Evolutionary conservation across 164 flowering plant genomes (phyloP), one percentile per base, ranked within the genome.

Genomic region (Piper longum): DNA sequence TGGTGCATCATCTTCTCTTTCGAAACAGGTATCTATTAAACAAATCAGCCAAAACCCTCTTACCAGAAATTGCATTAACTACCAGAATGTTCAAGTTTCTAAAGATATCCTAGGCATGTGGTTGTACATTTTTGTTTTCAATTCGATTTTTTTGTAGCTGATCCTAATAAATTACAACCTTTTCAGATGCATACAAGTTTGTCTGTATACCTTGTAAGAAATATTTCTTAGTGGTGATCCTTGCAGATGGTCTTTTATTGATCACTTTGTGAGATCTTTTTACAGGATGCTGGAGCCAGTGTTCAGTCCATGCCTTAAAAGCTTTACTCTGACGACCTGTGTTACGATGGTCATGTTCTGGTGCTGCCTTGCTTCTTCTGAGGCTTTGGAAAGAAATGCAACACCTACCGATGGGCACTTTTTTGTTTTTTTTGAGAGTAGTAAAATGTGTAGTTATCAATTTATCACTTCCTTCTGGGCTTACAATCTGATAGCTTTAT

Each of bases 11-110:
- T 77, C 82, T 40, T 68, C 66, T n/a, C 64, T 69, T 59, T 72
- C 77, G 43, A 68, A 76, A 54, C 80, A 79, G 82, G 85, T 81
- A 62, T 48, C 14, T 14, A 5, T 44, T 6, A 5, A 48, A 9
- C 14, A 48, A 48, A 12, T 48, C 12, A 48, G 52, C 14, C 52
- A 9, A 9, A 2, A 5, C 3, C 8, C 52, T 48, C 52, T 48
- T 6, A 48, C 2, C 52, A 1, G 52, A 48, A 48, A 2, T 48
- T 48, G 14, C 11, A 48, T 44, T 44, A 44, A 9, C 14, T 48
- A 48, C 14, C 14, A 48, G 8, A 48, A 48, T 12, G 14, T 5
- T 48, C 14, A 48, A 9, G 52, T 48, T 5, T 48, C 14, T 14
- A 48, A 48, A 48, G 52, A 48, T 48, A 14, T 26, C 36, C 36